Base-by-base conservation (phyloP, 345 rosid genomes). In the Eucalyptus viminalis region DNA sequence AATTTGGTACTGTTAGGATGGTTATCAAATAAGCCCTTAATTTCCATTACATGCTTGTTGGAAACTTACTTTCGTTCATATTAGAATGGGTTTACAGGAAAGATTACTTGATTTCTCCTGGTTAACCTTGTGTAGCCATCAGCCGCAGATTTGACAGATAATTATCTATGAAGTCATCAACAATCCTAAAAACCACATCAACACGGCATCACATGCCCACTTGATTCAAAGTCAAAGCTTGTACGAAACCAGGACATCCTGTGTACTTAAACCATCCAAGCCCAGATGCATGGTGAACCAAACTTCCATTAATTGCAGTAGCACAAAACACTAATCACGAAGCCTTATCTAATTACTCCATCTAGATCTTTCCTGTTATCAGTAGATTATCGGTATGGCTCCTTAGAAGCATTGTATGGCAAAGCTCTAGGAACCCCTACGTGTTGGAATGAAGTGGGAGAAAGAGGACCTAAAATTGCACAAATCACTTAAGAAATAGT, bases 141-240 rank as follows among this genome's bases (percentile, higher is more conserved):
- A 49, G 93, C 96, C 47, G 96, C 97, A 19, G 98, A 97, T 56
- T 56, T 95, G 51, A 98, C 98, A 2, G 97, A 95, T 27, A 97
- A 95, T 88, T 29, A 95, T 95, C 88, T 5, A 58, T 6, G 67
- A 58, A 58, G 67, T 11, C 37, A 34, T 34, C 37, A 34, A 34
- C 67, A 58, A 25, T 58, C 67, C n/a, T 25, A 58, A 0, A 58
- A 5, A 11, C 67, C n/a, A 25, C 14, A 25, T 58, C 5, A 1
- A 25, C n/a, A 11, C 14, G 3, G 11, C 62, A 24, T 56, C 62
- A 56, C 29, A 22, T 58, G 67, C n/a, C 7, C 65, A 58, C 65
- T 58, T 58, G 65, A 1, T 40, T 49, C 50, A 49, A 49, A 1
- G 0, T 76, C 3, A 76, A 34, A 76, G 44, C 85, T n/a, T 76